phyloP scores from a whole-genome alignment of 257 asterid species.

The Lycium barbarum region DNA sequence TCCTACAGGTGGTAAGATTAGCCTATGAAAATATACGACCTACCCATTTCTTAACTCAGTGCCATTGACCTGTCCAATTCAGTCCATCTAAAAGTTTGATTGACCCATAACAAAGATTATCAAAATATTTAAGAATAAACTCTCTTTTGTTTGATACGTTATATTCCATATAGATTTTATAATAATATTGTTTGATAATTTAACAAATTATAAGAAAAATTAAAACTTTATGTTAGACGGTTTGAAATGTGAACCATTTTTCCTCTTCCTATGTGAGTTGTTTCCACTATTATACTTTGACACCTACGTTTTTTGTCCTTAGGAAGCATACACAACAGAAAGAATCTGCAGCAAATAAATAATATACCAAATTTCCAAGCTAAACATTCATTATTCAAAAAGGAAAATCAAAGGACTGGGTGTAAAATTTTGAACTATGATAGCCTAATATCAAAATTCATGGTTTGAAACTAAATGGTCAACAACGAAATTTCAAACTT shows the following conservation, averaged over 20 bases:
- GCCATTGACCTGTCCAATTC: not conserved
- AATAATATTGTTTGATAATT: not conserved
- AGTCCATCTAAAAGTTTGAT: not conserved
- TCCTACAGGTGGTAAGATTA: not conserved
- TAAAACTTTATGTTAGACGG: not conserved
- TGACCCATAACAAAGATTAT: not conserved
- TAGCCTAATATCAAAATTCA: not conserved
- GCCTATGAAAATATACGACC: not conserved
- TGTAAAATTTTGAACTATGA: not conserved
- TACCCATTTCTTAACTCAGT: not conserved
- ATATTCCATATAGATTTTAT: not conserved
- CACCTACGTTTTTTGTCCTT: slow-evolving; percentile 1
- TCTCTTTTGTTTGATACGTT: not conserved
- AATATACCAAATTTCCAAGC: slow-evolving; percentile 3
- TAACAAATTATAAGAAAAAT: not conserved
- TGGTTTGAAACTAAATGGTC: too few species aligned
- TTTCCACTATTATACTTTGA: not conserved
- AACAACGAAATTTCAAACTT: too few species aligned
- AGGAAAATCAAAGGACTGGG: not conserved
- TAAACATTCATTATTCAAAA: not conserved
- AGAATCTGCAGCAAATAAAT: slow-evolving; percentile 7
- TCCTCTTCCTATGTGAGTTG: not conserved
- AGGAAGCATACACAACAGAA: not conserved
- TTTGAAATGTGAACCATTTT: not conserved
- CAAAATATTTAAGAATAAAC: not conserved